Conservation (phyloP, 176 grass and related monocot genomes). For the Phoenix dactylifera region DNA sequence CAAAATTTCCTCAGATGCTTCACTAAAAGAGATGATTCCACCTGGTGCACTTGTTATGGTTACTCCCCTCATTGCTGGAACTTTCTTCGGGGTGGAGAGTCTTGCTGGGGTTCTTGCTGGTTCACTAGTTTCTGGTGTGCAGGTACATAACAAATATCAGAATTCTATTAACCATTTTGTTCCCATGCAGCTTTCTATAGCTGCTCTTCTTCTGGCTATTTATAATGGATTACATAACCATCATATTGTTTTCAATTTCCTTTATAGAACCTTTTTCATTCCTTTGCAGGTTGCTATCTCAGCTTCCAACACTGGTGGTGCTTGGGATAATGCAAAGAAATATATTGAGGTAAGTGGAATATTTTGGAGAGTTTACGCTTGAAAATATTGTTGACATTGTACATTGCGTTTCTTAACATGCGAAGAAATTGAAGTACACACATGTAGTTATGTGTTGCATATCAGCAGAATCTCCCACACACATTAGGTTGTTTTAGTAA, state of each 20-base stretch:
- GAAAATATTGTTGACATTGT: no score
- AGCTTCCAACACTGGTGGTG: slow-evolving; percentile 81
- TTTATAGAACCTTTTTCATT: background rate
- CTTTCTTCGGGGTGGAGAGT: slow-evolving; percentile 58
- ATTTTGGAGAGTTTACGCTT: background rate
- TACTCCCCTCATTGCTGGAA: slow-evolving; percentile 52
- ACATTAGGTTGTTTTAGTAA: no score
- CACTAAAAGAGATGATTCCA: slow-evolving; percentile 62
- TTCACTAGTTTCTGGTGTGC: slow-evolving; percentile 71
- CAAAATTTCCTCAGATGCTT: slow-evolving; percentile 81
- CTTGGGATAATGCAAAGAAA: slow-evolving; percentile 97
- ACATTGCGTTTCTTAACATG: no score
- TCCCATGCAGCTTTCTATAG: no score
- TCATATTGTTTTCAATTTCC: background rate
- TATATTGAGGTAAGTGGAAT: slow-evolving; percentile 56
- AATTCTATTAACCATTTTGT: no score
- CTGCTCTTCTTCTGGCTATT: no score
- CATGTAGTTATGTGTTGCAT: no score
- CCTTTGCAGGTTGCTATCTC: slow-evolving; percentile 64
- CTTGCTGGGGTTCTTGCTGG: slow-evolving; percentile 77
- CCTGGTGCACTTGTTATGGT: slow-evolving; percentile 67
- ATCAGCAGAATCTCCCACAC: no score
- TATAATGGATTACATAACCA: background rate
- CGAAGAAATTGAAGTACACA: no score
- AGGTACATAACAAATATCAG: slow-evolving; percentile 25